phyloP scores from a whole-genome alignment of 1,284 basidiomycete species.

The Clitocybe nebularis region DNA sequence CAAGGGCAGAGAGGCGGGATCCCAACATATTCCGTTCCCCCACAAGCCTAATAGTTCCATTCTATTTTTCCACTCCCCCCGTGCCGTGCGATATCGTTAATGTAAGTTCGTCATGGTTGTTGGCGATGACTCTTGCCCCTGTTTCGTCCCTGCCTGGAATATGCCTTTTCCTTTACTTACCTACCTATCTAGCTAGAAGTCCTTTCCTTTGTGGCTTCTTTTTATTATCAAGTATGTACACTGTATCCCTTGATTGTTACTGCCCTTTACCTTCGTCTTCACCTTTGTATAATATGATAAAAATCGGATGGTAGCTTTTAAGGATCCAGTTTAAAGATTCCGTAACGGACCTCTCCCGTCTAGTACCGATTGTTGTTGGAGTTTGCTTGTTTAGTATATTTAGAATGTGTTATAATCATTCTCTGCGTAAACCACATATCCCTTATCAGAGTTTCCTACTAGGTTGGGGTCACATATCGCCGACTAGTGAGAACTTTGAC shows the following conservation, averaged over 20 bases:
- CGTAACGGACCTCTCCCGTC: too few species aligned
- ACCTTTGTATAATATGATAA: too few species aligned
- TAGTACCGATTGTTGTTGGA: too few species aligned
- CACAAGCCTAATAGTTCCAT: slow-evolving; percentile 4
- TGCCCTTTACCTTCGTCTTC: not conserved
- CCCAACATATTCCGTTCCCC: slow-evolving; percentile 5
- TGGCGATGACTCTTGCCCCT: not conserved
- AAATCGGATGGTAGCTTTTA: too few species aligned
- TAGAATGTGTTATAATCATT: too few species aligned
- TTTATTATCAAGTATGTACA: slow-evolving; percentile 9
- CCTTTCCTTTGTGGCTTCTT: not conserved
- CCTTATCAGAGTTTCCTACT: too few species aligned
- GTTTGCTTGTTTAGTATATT: too few species aligned
- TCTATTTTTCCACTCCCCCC: not conserved
- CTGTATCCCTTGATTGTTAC: not conserved
- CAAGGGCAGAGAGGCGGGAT: slow-evolving; percentile 2
- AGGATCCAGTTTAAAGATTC: too few species aligned
- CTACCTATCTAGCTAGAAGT: not conserved
- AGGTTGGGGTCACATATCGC: too few species aligned
- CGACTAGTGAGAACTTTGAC: too few species aligned
- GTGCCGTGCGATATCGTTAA: not conserved
- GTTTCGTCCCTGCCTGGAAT: not conserved
- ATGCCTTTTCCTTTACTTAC: not conserved
- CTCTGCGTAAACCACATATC: too few species aligned
- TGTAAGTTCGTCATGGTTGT: not conserved